Evolutionary conservation across 2,329 filamentous ascomycete species (phyloP).

Genomic region (Paraphaeosphaeria sporulosa): DNA sequence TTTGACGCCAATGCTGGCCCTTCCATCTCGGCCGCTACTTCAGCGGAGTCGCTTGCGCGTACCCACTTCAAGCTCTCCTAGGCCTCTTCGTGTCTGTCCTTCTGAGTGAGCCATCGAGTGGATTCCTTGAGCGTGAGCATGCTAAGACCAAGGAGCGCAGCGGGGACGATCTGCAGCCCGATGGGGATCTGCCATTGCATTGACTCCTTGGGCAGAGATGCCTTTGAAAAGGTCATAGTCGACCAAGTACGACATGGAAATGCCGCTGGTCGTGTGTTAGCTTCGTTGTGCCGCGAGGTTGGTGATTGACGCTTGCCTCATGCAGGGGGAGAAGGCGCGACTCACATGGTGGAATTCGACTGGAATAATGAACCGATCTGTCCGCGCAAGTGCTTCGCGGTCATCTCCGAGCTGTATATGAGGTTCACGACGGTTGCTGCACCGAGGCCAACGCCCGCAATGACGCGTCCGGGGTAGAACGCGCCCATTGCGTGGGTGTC

Average conservation of each 20-base stretch:
- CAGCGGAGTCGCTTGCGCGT: constrained; percentile 52
- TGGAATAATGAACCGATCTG: constrained; percentile 58
- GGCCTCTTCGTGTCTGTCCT: constrained; percentile 69
- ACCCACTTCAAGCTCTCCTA: constrained; percentile 61
- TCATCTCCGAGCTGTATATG: constrained; percentile 56
- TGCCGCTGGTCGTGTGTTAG: constrained; percentile 55
- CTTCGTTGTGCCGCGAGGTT: constrained; percentile 50
- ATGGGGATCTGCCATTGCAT: constrained; percentile 65
- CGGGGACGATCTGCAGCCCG: constrained; percentile 51
- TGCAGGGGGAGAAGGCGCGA: background rate
- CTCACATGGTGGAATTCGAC: constrained; percentile 57
- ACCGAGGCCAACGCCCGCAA: constrained; percentile 62
- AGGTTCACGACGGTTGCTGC: constrained; percentile 55
- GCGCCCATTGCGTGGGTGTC: constrained; percentile 53
- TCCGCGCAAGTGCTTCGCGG: constrained; percentile 56
- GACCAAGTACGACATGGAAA: constrained; percentile 62
- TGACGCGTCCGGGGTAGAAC: constrained; percentile 65
- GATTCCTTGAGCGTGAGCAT: constrained; percentile 49
- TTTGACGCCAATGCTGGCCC: constrained; percentile 57
- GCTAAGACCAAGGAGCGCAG: constrained; percentile 36
- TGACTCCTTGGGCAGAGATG: constrained; percentile 39
- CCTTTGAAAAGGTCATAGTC: constrained; percentile 56
- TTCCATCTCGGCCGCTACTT: constrained; percentile 55
- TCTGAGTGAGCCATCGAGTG: constrained; percentile 71
- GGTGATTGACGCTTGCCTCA: background rate